Evolutionary conservation across 495 filamentous ascomycete genomes (phyloP).

Genomic region (Podospora sp.): DNA sequence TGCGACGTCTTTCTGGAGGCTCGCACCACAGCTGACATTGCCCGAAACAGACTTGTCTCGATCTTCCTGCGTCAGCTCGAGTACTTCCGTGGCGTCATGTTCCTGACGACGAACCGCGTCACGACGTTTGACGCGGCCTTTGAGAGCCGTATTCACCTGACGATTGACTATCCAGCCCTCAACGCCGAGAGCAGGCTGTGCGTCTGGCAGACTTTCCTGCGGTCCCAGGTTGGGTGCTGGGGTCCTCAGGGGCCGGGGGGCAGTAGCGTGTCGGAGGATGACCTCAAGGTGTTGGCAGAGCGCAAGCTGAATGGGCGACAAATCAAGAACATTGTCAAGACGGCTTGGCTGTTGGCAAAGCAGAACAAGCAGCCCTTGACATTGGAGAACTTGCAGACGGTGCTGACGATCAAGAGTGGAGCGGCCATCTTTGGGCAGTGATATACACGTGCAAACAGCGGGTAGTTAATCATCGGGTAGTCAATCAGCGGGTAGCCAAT

Average conservation of each 20-base stretch:
- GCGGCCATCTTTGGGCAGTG: not conserved
- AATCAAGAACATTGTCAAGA: conserved; percentile 67
- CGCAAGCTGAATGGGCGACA: conserved; percentile 60
- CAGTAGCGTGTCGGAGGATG: conserved; percentile 38
- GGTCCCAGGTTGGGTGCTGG: conserved; percentile 40
- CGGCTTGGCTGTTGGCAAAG: conserved; percentile 43
- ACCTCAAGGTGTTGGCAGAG: conserved; percentile 46
- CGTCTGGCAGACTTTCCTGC: conserved; percentile 49
- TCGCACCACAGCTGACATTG: conserved; percentile 23
- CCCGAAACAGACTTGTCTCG: conserved; percentile 41
- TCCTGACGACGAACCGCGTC: conserved; percentile 53
- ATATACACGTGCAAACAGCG: too few species aligned
- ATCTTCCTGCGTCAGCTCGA: conserved; percentile 1
- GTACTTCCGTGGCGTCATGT: conserved; percentile 41
- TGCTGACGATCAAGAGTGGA: not conserved
- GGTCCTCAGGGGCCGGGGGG: conserved; percentile 40
- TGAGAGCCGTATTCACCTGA: conserved; percentile 49
- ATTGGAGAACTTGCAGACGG: not conserved
- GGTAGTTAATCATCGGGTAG: too few species aligned
- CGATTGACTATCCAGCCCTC: conserved; percentile 45
- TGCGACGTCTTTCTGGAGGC: conserved; percentile 31
- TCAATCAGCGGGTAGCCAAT: too few species aligned
- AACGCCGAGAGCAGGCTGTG: conserved; percentile 30
- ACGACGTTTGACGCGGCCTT: conserved; percentile 46
- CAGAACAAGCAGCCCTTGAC: not conserved